Conservation (phyloP, 2,329 filamentous ascomycete species). For the Fusarium sp. region DNA sequence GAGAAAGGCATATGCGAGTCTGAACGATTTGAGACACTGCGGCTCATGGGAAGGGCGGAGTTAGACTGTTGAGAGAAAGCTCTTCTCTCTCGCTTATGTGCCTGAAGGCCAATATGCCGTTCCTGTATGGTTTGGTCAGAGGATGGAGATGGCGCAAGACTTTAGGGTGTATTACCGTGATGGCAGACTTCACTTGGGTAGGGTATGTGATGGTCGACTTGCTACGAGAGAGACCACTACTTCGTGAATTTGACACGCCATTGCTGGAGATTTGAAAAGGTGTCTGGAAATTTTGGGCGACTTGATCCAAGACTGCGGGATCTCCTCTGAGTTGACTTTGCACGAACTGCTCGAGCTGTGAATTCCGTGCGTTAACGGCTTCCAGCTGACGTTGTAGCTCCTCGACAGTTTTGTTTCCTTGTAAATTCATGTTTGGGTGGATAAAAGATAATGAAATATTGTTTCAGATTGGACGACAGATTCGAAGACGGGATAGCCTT, state of each 20-base stretch:
- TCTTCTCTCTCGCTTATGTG: constrained; percentile 41
- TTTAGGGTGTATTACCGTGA: constrained; percentile 38
- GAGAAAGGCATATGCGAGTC: constrained; percentile 56
- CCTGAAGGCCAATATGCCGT: constrained; percentile 30
- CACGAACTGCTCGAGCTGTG: constrained; percentile 43
- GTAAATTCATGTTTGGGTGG: constrained; percentile 45
- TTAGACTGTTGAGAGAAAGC: constrained; percentile 49
- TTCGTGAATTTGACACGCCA: constrained; percentile 39
- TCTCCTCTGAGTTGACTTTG: constrained; percentile 39
- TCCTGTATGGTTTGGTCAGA: constrained; percentile 39
- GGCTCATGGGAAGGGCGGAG: constrained; percentile 58
- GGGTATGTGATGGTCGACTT: constrained; percentile 48
- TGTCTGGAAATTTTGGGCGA: constrained; percentile 34
- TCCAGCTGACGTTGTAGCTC: constrained; percentile 48
- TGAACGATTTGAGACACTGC: constrained; percentile 59
- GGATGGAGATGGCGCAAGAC: background rate
- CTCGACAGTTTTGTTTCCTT: constrained; percentile 37
- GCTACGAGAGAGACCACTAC: constrained; percentile 45
- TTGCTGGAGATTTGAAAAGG: constrained; percentile 37
- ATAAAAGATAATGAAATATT: constrained; percentile 13
- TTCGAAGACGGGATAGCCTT: constrained; percentile 29
- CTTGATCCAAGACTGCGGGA: constrained; percentile 34
- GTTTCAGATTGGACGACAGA: constrained; percentile 13
- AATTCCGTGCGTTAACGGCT: constrained; percentile 38
- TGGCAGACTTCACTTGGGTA: constrained; percentile 42